Base-by-base conservation (phyloP, 2,329 filamentous ascomycete genomes). In the Whalleya microplaca region DNA sequence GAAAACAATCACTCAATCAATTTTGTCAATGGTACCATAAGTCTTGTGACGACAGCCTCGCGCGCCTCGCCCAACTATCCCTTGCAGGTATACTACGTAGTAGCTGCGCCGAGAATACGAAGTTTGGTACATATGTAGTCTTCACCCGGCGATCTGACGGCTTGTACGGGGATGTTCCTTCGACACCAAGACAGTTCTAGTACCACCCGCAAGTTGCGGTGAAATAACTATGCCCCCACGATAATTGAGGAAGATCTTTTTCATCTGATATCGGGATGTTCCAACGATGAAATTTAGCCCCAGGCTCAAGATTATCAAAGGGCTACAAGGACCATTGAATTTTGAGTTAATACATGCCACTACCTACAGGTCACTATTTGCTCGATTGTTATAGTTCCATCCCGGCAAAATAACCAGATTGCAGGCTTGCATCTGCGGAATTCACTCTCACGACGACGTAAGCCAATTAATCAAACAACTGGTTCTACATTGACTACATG, bases 131-230 rank as follows among this genome's bases (percentile, higher is more conserved):
- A n/a, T n/a, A n/a, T n/a, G n/a, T n/a, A 27, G 55, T 41, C 46
- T 56, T 58, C 60, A 60, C 56, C n/a, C 51, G 56, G 54, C 48
- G 40, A 53, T 56, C 57, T 59, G 59, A 56, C 59, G 45, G 45
- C 41, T 40, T 53, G 51, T 45, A 21, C 42, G 41, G 40, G 53
- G 55, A 41, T 56, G 59, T 55, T 53, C 23, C 27, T 29, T 29
- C n/a, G n/a, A 12, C 27, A 29, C 27, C 14, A 12, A 37, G 32
- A 37, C 32, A 37, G 14, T 12, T 37, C 8, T 37, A 37, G 32
- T 14, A 37, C 32, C 14, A 12, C 32, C 8, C 3, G 32, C 32
- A 37, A 37, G 14, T 37, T 37, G 32, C 32, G 32, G 32, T 37
- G 32, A 37, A 37, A 16, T 37, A 12, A 37, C 7, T 16, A 12